These are phyloP conservation scores for Exophiala viscosa DNA, from an alignment of 2,329 filamentous ascomycete species.

Conservation along the genomic window DNA sequence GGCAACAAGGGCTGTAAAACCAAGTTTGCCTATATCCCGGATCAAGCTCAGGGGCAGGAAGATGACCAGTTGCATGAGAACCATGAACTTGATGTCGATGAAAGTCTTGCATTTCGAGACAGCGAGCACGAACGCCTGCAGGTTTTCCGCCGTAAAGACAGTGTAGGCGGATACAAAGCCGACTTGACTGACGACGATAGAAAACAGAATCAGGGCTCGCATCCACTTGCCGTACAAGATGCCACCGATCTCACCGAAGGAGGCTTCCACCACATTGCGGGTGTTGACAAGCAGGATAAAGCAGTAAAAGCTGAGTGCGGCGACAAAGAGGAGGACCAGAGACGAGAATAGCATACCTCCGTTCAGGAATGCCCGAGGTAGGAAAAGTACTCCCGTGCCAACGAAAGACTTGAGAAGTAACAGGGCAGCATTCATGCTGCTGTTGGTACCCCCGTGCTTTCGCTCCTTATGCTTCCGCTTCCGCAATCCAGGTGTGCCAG, in stretches of 20 bases:
- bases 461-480: conserved; percentile 74
- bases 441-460: conserved; percentile 70
- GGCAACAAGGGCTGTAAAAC: conserved; percentile 87
- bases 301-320: conserved; percentile 89
- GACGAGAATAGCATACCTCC: conserved; percentile 98
- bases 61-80: conserved; percentile 90
- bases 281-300: conserved; percentile 91
- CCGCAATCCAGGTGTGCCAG: conserved; percentile 63
- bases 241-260: conserved; percentile 94
- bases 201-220: conserved; percentile 79
- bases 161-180: conserved; percentile 95
- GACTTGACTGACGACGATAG: conserved; percentile 92
- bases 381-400: conserved; percentile 88
- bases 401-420: conserved; percentile 96
- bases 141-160: conserved; percentile 92
- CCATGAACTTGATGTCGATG: conserved; percentile 84
- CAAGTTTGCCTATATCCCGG: conserved; percentile 94
- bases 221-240: conserved; percentile 88
- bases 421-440: conserved; percentile 72
- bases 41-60: conserved; percentile 93
- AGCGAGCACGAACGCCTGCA: conserved; percentile 90
- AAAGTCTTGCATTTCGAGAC: conserved; percentile 81
- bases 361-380: conserved; percentile 89
- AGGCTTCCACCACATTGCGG: conserved; percentile 80
- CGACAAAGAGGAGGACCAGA: conserved; percentile 79